phyloP scores from a whole-genome alignment of 2,329 filamentous ascomycete genomes.

The Cadophora sp. region DNA sequence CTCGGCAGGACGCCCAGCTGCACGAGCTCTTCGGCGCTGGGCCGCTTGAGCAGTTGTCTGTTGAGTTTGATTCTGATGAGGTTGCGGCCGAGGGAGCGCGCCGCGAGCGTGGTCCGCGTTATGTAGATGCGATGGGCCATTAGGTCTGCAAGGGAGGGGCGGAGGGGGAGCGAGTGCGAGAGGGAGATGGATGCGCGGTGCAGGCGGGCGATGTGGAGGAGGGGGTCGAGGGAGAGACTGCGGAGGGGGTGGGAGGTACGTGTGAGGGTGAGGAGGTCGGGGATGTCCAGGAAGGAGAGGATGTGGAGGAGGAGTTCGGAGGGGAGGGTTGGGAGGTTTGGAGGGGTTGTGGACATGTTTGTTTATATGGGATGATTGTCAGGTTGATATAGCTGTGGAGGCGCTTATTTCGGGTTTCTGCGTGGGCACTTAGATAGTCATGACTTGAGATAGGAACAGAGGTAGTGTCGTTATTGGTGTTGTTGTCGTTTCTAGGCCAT shows the following conservation, averaged over 20 bases:
- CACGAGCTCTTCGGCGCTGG: slow-evolving; percentile 65
- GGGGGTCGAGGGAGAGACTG: slow-evolving; percentile 65
- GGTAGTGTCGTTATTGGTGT: neutral
- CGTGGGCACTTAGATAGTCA: slow-evolving; percentile 8
- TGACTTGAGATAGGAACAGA: neutral
- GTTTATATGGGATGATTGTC: slow-evolving; percentile 3
- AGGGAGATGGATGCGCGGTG: slow-evolving; percentile 61
- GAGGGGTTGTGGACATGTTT: neutral
- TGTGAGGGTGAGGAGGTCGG: slow-evolving; percentile 52
- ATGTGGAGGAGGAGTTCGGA: slow-evolving; percentile 52
- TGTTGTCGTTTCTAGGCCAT: neutral
- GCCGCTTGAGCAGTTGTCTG: slow-evolving; percentile 64
- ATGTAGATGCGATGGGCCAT: slow-evolving; percentile 70
- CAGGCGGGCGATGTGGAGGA: slow-evolving; percentile 68
- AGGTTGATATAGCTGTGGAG: neutral
- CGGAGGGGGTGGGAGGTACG: slow-evolving; percentile 61
- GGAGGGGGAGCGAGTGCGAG: slow-evolving; percentile 60
- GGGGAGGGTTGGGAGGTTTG: slow-evolving; percentile 31
- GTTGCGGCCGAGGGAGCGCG: slow-evolving; percentile 66
- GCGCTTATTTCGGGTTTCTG: neutral
- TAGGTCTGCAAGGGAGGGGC: slow-evolving; percentile 66
- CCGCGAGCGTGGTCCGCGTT: slow-evolving; percentile 69
- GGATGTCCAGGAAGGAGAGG: slow-evolving; percentile 51
- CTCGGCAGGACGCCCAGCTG: slow-evolving; percentile 68
- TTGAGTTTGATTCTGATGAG: slow-evolving; percentile 70